Evolutionary conservation across 225 moss, liverwort and hornwort species (phyloP), one percentile per base, ranked within the genome.

Genomic region (Ulota crispa): DNA sequence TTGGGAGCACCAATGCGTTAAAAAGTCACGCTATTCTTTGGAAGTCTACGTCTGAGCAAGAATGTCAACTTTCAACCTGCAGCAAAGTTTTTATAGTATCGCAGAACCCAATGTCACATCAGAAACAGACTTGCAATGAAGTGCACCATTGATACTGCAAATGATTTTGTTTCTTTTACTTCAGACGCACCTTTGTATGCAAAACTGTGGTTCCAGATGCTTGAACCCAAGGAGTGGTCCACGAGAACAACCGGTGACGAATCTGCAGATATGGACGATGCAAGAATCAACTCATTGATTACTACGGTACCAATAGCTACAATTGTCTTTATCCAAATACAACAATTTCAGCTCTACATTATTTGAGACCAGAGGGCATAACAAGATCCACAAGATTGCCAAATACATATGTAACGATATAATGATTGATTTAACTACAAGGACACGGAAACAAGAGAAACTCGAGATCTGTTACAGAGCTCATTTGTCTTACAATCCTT

Each of bases 181-280:
- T 27, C 6, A 64, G 24, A 72, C 30, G 61, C 85, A 97, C 95
- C 98, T 93, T 82, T 99, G 99, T 85, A 99, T 99, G 79, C 99
- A 99, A 78, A 99, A 99, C 70, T 94, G 92, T 52, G 99, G 99
- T 77, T 99, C 96, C 78, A 99, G 85, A 82, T 94, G 88, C 86
- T 93, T 99, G 83, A 99, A 99, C 21, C 99, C 99, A 77, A 99
- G 94, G 76, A 99, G 89, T 61, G 99, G 99, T 85, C 99, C 99
- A 65, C 99, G 94, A 64, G 96, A 96, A 84, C 99, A 99, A 59
- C 99, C 99, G 47, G 99, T 99, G 31, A 99, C 99, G 83, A 99
- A 99, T 89, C 97, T 97, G 94, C 84, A 77, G 85, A 75, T 70
- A 68, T 32, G 76, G 37, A 60, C 56, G 69, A 67, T 66, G 61